These are phyloP conservation scores for Xerocomus cyaneibrunnescens DNA, from an alignment of 1,284 basidiomycete species.

Conservation along the genomic window DNA sequence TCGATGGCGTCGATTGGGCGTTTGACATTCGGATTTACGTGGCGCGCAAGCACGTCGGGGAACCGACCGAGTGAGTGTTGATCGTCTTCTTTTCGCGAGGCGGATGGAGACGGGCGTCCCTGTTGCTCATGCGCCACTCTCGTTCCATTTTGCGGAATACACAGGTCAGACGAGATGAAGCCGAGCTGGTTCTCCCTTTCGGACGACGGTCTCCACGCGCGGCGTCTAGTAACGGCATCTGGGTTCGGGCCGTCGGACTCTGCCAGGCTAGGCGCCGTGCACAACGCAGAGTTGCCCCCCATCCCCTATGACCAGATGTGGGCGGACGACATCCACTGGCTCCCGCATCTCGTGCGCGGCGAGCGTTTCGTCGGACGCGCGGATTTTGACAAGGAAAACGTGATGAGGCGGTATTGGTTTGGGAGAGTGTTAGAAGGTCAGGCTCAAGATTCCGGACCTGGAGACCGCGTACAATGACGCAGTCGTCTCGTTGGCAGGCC, in stretches of 20 bases:
- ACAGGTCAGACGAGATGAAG: constrained; percentile 43
- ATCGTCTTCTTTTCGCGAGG: too few species aligned
- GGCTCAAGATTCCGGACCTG: neutral
- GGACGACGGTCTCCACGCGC: constrained; percentile 15
- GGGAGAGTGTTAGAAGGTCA: neutral
- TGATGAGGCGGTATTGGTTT: constrained; percentile 32
- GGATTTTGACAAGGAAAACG: constrained; percentile 34
- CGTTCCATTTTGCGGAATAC: too few species aligned
- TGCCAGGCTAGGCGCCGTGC: too few species aligned
- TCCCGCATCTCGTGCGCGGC: constrained; percentile 33
- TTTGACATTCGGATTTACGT: constrained; percentile 69
- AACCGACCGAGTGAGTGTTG: constrained; percentile 54
- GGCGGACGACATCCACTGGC: constrained; percentile 42
- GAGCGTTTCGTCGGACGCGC: constrained; percentile 39
- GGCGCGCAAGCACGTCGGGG: constrained; percentile 53
- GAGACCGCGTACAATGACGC: neutral
- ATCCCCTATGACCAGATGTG: constrained; percentile 43
- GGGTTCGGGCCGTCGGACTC: too few species aligned
- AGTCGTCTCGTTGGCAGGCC: too few species aligned
- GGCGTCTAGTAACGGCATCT: neutral
- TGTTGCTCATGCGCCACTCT: too few species aligned
- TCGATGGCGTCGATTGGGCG: constrained; percentile 50
- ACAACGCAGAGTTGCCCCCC: constrained; percentile 19
- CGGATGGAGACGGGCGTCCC: too few species aligned
- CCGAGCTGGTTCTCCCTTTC: constrained; percentile 41